phyloP scores from a whole-genome alignment of 495 filamentous ascomycete species.

The Cudoniella acicularis region DNA sequence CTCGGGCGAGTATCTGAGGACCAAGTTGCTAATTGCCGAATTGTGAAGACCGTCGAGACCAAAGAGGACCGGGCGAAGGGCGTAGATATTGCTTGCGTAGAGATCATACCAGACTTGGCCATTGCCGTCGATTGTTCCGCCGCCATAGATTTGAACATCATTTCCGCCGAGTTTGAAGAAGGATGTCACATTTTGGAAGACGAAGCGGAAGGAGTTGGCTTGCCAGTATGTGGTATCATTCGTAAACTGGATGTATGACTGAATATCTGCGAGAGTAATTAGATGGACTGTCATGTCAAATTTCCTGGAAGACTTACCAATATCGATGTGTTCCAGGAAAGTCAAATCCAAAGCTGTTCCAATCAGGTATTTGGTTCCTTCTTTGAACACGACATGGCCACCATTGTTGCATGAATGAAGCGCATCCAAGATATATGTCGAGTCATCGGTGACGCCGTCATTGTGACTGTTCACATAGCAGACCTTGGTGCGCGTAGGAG shows the following conservation, averaged over 20 bases:
- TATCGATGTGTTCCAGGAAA: slow-evolving; percentile 59
- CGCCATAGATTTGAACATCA: slow-evolving; percentile 66
- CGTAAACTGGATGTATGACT: slow-evolving; percentile 54
- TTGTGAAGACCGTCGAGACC: slow-evolving; percentile 60
- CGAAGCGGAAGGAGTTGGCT: slow-evolving; percentile 52
- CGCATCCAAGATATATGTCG: slow-evolving; percentile 52
- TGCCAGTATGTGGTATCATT: slow-evolving; percentile 69
- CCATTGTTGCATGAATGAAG: slow-evolving; percentile 63
- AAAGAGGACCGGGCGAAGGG: slow-evolving; percentile 58
- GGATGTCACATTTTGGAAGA: slow-evolving; percentile 62
- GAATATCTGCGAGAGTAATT: slow-evolving; percentile 37
- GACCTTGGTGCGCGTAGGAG: slow-evolving; percentile 21
- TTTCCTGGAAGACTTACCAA: slow-evolving; percentile 27
- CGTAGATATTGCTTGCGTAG: slow-evolving; percentile 49
- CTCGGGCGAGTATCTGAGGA: slow-evolving; percentile 60
- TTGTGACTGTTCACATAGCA: slow-evolving; percentile 34
- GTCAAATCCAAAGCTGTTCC: slow-evolving; percentile 63
- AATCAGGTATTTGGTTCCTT: slow-evolving; percentile 52
- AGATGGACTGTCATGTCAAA: not conserved
- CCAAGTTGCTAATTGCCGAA: slow-evolving; percentile 57
- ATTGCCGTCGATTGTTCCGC: slow-evolving; percentile 60
- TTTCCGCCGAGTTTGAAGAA: slow-evolving; percentile 68
- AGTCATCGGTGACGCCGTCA: slow-evolving; percentile 52
- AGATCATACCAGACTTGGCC: slow-evolving; percentile 70
- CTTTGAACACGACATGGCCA: slow-evolving; percentile 59